Conservation (phyloP, 208 protist species). For the Wallacemonas collosoma region DNA sequence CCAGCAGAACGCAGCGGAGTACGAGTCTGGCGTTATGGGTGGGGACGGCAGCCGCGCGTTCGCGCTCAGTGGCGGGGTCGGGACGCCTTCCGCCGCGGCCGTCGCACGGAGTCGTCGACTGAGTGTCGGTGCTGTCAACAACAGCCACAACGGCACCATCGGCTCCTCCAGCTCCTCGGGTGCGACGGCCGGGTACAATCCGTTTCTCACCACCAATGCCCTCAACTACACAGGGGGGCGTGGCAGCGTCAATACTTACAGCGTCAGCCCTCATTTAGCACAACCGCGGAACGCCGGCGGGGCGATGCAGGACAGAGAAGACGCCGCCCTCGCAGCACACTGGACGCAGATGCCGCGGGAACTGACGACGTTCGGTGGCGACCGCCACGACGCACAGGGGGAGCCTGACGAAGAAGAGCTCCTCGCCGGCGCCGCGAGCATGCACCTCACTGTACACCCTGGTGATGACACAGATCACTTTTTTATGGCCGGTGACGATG, state of each 20-base stretch:
- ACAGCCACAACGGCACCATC: neutral
- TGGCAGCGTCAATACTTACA: neutral
- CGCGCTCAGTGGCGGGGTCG: constrained; percentile 11
- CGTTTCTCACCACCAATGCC: constrained; percentile 9
- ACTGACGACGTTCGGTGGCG: neutral
- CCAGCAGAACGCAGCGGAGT: constrained; percentile 14
- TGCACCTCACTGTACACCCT: constrained; percentile 8
- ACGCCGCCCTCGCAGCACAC: neutral
- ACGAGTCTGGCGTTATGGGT: constrained; percentile 9
- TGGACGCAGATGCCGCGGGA: constrained; percentile 2
- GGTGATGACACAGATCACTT: constrained; percentile 14
- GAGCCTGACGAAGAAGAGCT: neutral
- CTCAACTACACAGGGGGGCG: constrained; percentile 8
- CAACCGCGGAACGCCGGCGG: too few relatives aligned
- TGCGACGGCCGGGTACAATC: neutral
- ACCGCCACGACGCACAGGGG: neutral
- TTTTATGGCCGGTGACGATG: constrained; percentile 2
- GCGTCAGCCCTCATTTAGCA: too few relatives aligned
- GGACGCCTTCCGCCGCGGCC: constrained; percentile 3
- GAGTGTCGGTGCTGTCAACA: neutral
- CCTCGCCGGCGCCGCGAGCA: neutral
- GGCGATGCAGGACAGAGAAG: neutral
- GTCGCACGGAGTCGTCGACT: constrained; percentile 1
- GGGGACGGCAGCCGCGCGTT: constrained; percentile 19
- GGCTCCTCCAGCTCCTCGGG: neutral